Percentiles rank a stretch among this genome's conserved stretches.
phyloP scores from a whole-genome alignment of 2,329 filamentous ascomycete genomes.

The Hypoxylon sp. region DNA sequence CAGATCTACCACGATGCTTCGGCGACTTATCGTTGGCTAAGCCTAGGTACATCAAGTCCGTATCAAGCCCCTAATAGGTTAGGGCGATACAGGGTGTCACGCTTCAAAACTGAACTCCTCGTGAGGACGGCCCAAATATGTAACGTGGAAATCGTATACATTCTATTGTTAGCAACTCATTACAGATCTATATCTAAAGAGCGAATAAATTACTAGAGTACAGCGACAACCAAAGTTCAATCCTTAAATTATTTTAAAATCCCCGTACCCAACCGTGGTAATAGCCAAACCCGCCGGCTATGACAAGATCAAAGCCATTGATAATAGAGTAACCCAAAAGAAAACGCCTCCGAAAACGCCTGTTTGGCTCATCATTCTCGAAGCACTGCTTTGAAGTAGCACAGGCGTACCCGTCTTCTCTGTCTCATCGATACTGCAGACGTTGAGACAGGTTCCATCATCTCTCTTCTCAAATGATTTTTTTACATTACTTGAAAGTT shows the following conservation, averaged over 20 bases:
- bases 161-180: slow-evolving; percentile 2
- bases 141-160: slow-evolving; percentile 4
- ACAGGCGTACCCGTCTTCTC: slow-evolving; percentile 58
- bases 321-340: slow-evolving; percentile 48
- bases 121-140: background rate
- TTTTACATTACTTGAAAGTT: background rate
- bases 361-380: slow-evolving; percentile 42
- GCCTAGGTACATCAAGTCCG: too few species aligned
- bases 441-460: slow-evolving; percentile 47
- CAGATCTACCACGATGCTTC: too few species aligned
- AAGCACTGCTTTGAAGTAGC: slow-evolving; percentile 51
- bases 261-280: background rate
- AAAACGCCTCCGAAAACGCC: slow-evolving; percentile 39
- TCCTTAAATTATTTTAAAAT: background rate
- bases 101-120: background rate
- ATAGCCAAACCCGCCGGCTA: slow-evolving; percentile 16
- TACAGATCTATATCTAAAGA: slow-evolving; percentile 9
- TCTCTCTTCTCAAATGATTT: slow-evolving; percentile 35
- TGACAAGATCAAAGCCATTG: slow-evolving; percentile 43
- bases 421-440: slow-evolving; percentile 57
- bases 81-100: background rate
- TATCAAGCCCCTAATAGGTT: too few species aligned
- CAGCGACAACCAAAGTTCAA: slow-evolving; percentile 5
- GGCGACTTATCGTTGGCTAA: too few species aligned
- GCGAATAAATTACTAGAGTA: slow-evolving; percentile 8